phyloP scores from a whole-genome alignment of 345 rosid genomes.

The Luvunga scandens region DNA sequence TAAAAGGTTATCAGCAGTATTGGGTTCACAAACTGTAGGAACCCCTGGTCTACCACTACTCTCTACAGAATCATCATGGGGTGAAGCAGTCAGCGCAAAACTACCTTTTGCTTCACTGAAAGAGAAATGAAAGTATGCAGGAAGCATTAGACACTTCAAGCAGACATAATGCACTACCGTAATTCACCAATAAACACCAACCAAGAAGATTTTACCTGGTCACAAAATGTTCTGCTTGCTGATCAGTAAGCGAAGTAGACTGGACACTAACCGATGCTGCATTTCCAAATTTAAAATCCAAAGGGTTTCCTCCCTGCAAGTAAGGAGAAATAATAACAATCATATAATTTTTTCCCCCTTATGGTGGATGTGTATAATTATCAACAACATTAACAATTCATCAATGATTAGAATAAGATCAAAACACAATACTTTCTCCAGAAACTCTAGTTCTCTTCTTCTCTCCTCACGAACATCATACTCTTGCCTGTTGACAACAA shows the following conservation, averaged over 20 bases:
- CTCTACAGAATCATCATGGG: constrained; percentile 92
- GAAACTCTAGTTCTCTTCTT: constrained; percentile 91
- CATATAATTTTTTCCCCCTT: neutral
- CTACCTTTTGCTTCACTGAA: constrained; percentile 96
- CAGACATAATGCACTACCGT: constrained; percentile 11
- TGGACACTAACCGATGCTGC: constrained; percentile 83
- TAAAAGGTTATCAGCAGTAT: constrained; percentile 82
- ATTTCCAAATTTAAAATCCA: constrained; percentile 86
- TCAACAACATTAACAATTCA: constrained; percentile 10
- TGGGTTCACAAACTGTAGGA: constrained; percentile 73
- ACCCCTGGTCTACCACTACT: constrained; percentile 91
- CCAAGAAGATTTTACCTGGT: constrained; percentile 59
- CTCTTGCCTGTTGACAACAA: constrained; percentile 74
- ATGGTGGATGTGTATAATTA: neutral
- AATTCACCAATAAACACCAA: constrained; percentile 12
- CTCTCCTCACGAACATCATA: constrained; percentile 97
- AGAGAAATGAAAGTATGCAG: constrained; percentile 19
- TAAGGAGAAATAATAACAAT: constrained; percentile 16
- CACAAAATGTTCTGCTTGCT: constrained; percentile 74
- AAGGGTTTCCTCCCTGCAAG: constrained; percentile 96
- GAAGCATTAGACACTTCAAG: constrained; percentile 21
- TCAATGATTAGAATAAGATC: constrained; percentile 19
- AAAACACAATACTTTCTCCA: constrained; percentile 79
- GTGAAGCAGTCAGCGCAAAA: constrained; percentile 88
- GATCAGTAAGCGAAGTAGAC: constrained; percentile 87